Evolutionary conservation across 495 filamentous ascomycete genomes (phyloP), one percentile per base, ranked within the genome.

Genomic region (Penicillium desertorum): DNA sequence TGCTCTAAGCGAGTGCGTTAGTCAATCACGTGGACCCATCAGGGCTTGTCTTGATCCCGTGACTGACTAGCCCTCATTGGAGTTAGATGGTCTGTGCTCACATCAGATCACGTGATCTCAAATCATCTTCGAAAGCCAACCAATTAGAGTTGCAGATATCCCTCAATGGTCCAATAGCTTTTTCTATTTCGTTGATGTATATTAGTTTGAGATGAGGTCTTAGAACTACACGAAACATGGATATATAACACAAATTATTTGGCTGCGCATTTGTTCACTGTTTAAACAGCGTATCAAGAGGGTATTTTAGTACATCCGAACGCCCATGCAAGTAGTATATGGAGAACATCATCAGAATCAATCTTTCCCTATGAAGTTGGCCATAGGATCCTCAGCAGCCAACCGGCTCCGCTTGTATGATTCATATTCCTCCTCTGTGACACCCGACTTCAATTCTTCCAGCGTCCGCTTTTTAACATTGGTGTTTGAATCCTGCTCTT

Each of bases 361-460:
- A 45, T 87, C 83, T 56, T 83, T 84, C 11, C 83, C 82, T 17
- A 91, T 70, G 57, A 90, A 86, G 5, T 81, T 82, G 9, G 90
- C 88, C 92, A 96, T 96, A 2, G 92, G 92, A 76, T 96, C 92
- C 51, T 89, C 81, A 4, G 84, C 82, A 20, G 80, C 79, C 45
- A 83, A 76, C 59, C 85, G 78, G 61, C 89, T 90, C 59, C 83
- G 78, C 61, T 89, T 86, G 70, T 92, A 96, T 25, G 83, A 83
- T 52, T 96, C 91, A 69, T 95, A 77, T 54, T 95, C 91, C 27
- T 88, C 88, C 64, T 95, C 90, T 2, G 83, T 84, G 34, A 93
- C 79, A 3, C 88, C 89, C 4, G 72, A 63, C 57, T 85, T 83
- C 75, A 93, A 83, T 61, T 95, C 89, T 51, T 86, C 81, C 45